Base-by-base conservation (phyloP, 176 grass and related monocot species). In the Ensete ventricosum region DNA sequence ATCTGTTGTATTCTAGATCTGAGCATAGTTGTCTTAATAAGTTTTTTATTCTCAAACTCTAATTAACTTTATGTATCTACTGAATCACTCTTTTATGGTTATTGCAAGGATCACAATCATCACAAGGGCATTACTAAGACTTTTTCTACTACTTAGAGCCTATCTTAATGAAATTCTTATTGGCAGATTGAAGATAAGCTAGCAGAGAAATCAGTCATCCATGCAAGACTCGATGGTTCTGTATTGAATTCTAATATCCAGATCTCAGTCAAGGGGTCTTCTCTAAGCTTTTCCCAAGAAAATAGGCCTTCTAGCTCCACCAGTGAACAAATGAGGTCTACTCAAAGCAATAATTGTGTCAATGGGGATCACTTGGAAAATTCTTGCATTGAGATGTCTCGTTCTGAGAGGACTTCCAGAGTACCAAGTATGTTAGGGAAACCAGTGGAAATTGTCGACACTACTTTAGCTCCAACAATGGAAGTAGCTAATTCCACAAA, bases 401-500 rank as follows among this genome's bases (percentile, higher is more conserved):
- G 66, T 72, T 50, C 54, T 11, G 80, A 88, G 27, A 76, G 57
- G 52, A 60, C 16, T 22, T 84, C 81, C 21, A 70, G 83, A 78
- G 65, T 79, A 80, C 72, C 85, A 78, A 88, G 86, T 70, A 67
- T 27, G 79, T 79, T 78, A 57, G 78, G 65, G 67, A 86, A 78
- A 82, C 68, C 24, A 53, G 73, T 59, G 8, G 73, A 73, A 55
- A 86, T 58, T 84, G 67, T 62, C 24, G 70, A 72, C 22, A 10
- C 62, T 70, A 60, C 63, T 25, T 71, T 67, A 14, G 57, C 78
- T 23, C 52, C 63, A 62, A 50, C 52, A 67, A 64, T 69, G 17
- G 81, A 86, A 72, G 64, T 80, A 77, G 76, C 74, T 86, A 74
- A 53, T 17, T 81, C 74, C 22, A 16, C 84, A 24, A 83, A 73